Base-by-base conservation (phyloP, 2,329 filamentous ascomycete species). In the Fusarium anguioides region DNA sequence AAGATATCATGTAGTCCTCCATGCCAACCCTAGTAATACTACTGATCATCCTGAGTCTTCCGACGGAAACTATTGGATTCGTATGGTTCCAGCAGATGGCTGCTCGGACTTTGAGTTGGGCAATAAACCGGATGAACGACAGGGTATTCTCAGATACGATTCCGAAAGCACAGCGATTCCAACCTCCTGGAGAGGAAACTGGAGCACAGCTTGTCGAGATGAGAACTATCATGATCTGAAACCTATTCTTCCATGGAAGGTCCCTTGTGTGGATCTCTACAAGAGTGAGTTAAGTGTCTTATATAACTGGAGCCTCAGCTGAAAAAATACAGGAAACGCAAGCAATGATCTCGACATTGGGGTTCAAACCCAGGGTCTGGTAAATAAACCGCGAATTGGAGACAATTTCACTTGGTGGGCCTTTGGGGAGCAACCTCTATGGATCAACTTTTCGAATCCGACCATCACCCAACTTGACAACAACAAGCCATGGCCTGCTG, bases 371-470 rank as follows among this genome's bases (percentile, higher is more conserved):
- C 26, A 51, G 6, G 31, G 31, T 4, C 8, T 17, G 15, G 29
- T 18, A 17, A 29, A 60, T 6, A 50, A 23, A 20, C 56, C 56
- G 2, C 41, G 50, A 11, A 18, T 20, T 4, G 36, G 42, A 11
- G 36, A 60, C 2, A 33, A 11, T 0, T 60, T 60, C 0, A 33
- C 24, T 2, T 60, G 56, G 56, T 60, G 56, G 53, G 56, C 53
- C 1, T 60, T 60, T 2, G 56, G 56, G 6, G 36, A 49, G 9
- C 57, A 60, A 6, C 64, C 64, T 21, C 35, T 68, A 8, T 67
- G 64, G 64, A 18, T 68, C 4, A 44, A 67, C 27, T 68, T 68
- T 20, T 54, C 64, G 0, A 37, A 68, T 0, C 64, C 64, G 1
- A 64, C 64, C 2, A 67, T 68, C 14, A 46, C 27, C 10, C 18